Evolutionary conservation across 2,329 filamentous ascomycete species (phyloP), one percentile per base, ranked within the genome.

Genomic region (Colletotrichum sp.): DNA sequence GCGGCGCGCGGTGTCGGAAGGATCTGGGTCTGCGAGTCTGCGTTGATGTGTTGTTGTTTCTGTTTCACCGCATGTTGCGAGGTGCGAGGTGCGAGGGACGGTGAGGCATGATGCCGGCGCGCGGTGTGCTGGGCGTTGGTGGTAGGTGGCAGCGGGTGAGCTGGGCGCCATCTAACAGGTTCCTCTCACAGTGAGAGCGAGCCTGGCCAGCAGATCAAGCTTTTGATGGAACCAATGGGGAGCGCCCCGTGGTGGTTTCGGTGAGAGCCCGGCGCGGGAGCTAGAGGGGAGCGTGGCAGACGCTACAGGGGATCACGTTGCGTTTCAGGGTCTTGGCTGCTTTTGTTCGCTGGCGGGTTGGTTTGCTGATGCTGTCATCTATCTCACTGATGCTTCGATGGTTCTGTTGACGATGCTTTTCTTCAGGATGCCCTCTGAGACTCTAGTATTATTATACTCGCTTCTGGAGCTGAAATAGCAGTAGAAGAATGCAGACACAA

Each of bases 61-160:
- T 64, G 71, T 74, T 74, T 74, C 71, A 74, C 71, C 71, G 71
- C 71, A 74, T 74, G 43, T 74, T 71, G 28, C n/a, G 16, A 21
- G 38, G 28, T 65, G 32, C 32, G 61, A 55, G 64, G n/a, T 52
- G 24, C 21, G 32, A n/a, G 34, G 48, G 38, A 21, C 65, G 21
- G 30, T 57, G 65, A 58, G 13, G 24, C 65, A 67, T 58, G 65
- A 36, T 57, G 65, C 48, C n/a, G 43, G 65, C 65, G n/a, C 28
- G 65, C 13, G 18, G 30, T 21, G n/a, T 10, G 34, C 36, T 36
- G 61, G 32, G 32, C 2, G 8, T 64, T 26, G 61, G n/a, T 52
- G 43, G 43, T n/a, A 52, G n/a, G 43, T 52, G 43, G 43, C 43
- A 52, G 43, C 6, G 6, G n/a, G n/a, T 21, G 43, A 52, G 43